Base-by-base conservation (phyloP, 148 eudicot genomes). In the Camellia lanceoleosa region DNA sequence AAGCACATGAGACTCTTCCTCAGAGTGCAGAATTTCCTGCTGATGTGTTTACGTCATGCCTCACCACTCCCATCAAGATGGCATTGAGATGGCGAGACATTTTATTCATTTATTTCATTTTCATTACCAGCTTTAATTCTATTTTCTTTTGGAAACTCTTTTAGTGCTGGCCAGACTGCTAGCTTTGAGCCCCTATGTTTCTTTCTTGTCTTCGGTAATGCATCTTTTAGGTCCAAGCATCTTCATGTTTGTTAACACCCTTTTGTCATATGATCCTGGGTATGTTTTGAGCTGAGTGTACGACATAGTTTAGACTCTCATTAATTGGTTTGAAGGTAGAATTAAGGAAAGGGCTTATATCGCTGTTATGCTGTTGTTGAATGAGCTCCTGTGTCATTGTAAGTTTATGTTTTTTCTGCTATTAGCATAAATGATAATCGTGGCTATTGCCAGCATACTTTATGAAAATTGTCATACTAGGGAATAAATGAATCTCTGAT, bases 21-120 rank as follows among this genome's bases (percentile, higher is more conserved):
- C 98, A 90, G 87, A 96, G 97, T 88, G 94, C 91, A 71, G 99
- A 96, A 64, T 96, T 90, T 86, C 99, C 98, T 71, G 99, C 98
- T 80, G 99, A 96, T 81, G 91, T 94, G 58, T 96, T 96, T 83
- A 96, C 99, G 59, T 91, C 99, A 59, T 96, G 98, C 87, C 95
- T 96, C 78, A 96, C 98, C 67, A 96, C 99, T 12, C 99, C 99
- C 59, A 90, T 96, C 83, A 94, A 96, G 89, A 96, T 92, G 97
- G 98, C 98, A 42, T 82, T 96, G 80, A 89, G 97, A 96, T 96
- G 99, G 99, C 94, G 83, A 84, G 44, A 67, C 44, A 66, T 49
- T 55, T 43, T 74, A 11, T 18, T 63, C 52, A 30, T 14, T 51
- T 47, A 38, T 12, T 52, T 6, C 63, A 23, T 72, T 30, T 9